Conservation (phyloP, 306 rosid genomes). For the Medicago truncatula region MtrunA17r5.0-ANR NC_053045.1:47921501-47922000, state of each 20-base stretch:
- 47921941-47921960: too few relatives aligned
- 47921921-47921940: too few relatives aligned
- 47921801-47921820: too few relatives aligned
- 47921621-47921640: constrained; percentile 51
- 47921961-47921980: not conserved
- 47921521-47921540: constrained; percentile 46
- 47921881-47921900: too few relatives aligned
- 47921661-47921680: constrained; percentile 45
- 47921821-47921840: too few relatives aligned
- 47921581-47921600: constrained; percentile 54
- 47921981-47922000: not conserved
- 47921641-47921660: constrained; percentile 28
- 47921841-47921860: too few relatives aligned
- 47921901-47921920: too few relatives aligned
- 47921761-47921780: not conserved
- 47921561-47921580: constrained; percentile 47
- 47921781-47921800: too few relatives aligned
- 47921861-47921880: too few relatives aligned
- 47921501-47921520: constrained; percentile 42
- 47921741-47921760: constrained; percentile 21
- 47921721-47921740: constrained; percentile 1
- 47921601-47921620: constrained; percentile 43
- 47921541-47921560: constrained; percentile 47
- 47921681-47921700: constrained; percentile 44
- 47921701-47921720: constrained; percentile 38